A percentile compares a stretch with the other conserved stretches of the same genome.
These are phyloP conservation scores for Diaporthe citrichinensis DNA, from an alignment of 2,329 filamentous ascomycete species.

Conservation along the genomic window DNA sequence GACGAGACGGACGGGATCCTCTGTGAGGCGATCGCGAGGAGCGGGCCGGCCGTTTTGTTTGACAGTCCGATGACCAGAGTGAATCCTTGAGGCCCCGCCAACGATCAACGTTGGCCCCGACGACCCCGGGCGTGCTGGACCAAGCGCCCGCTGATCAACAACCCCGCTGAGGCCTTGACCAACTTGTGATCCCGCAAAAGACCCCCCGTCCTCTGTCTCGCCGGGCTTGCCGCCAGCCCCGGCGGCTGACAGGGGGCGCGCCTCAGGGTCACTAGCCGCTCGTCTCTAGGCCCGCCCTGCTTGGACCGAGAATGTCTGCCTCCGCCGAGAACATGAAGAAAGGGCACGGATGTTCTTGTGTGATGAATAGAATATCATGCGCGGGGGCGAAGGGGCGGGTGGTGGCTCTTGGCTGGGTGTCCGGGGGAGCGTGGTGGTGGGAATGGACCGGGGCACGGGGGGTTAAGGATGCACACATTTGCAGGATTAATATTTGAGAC, in stretches of 20 bases:
- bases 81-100: neutral
- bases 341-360: neutral
- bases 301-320: neutral
- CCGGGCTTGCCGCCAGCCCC: conserved; percentile 24
- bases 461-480: neutral
- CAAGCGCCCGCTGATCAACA: conserved; percentile 4
- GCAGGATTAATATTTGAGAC: neutral
- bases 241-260: neutral
- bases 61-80: neutral
- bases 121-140: conserved; percentile 10
- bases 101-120: conserved; percentile 18
- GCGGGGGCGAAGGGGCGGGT: neutral
- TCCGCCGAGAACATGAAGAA: no score
- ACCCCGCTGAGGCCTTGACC: conserved; percentile 20
- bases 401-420: neutral
- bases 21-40: conserved; percentile 13
- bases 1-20: neutral
- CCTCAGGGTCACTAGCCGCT: neutral
- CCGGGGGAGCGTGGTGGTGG: neutral
- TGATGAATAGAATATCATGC: neutral
- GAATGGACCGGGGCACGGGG: neutral
- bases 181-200: conserved; percentile 5
- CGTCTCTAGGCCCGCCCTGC: neutral
- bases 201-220: neutral
- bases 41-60: neutral